phyloP scores from a whole-genome alignment of 2,329 filamentous ascomycete genomes.

The Paracoccidioides brasiliensis region DNA sequence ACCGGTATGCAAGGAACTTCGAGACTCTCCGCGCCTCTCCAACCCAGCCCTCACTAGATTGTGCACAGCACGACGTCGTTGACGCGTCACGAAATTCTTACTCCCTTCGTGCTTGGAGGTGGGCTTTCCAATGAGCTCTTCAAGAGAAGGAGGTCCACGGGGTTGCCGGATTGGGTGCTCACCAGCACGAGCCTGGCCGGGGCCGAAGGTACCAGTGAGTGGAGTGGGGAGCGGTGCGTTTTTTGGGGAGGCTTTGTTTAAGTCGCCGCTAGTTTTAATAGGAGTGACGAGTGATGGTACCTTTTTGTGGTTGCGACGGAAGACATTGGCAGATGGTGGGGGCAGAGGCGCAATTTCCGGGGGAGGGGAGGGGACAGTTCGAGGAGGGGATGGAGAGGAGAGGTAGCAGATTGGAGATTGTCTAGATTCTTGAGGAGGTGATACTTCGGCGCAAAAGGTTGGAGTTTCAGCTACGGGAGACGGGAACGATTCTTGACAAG shows the following conservation, averaged over 20 bases:
- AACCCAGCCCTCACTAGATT: slow-evolving; percentile 83
- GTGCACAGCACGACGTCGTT: slow-evolving; percentile 80
- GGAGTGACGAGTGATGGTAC: slow-evolving; percentile 50
- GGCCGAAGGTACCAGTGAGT: slow-evolving; percentile 73
- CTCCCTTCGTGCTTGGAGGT: slow-evolving; percentile 90
- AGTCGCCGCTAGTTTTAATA: slow-evolving; percentile 34
- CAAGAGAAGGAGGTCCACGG: slow-evolving; percentile 77
- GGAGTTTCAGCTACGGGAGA: slow-evolving; percentile 42
- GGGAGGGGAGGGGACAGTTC: slow-evolving; percentile 53
- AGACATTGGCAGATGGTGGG: slow-evolving; percentile 78
- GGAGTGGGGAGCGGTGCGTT: slow-evolving; percentile 73
- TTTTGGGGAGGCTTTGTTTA: slow-evolving; percentile 47
- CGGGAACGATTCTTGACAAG: slow-evolving; percentile 26
- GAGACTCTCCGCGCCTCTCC: slow-evolving; percentile 61
- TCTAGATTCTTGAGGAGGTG: slow-evolving; percentile 57
- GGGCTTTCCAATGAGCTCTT: slow-evolving; percentile 79
- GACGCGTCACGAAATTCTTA: slow-evolving; percentile 90
- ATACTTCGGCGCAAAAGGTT: slow-evolving; percentile 66
- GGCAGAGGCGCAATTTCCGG: slow-evolving; percentile 60
- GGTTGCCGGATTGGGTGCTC: slow-evolving; percentile 92
- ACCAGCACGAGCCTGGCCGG: slow-evolving; percentile 81
- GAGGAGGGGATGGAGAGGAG: slow-evolving; percentile 53
- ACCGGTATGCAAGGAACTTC: slow-evolving; percentile 51
- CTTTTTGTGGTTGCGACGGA: slow-evolving; percentile 91
- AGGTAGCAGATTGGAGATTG: slow-evolving; percentile 35